Evolutionary conservation across 768 basidiomycete species (phyloP).

Genomic region (Mycena galopus): DNA sequence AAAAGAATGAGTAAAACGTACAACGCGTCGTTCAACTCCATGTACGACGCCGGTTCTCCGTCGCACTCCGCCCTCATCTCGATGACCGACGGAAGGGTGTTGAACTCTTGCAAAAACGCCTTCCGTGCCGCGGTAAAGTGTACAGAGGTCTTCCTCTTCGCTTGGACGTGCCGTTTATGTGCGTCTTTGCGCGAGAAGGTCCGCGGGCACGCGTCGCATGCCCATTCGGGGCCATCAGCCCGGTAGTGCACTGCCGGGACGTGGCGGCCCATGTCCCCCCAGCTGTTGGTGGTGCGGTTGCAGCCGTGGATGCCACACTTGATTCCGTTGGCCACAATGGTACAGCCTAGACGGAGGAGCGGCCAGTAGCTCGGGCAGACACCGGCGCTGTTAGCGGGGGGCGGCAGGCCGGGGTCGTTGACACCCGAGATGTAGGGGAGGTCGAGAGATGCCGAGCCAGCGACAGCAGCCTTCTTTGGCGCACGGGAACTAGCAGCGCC

Average conservation of each 20-base stretch:
- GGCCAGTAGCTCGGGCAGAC: neutral
- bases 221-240: neutral
- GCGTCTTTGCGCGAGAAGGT: neutral
- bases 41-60: neutral
- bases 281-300: neutral
- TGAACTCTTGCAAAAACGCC: neutral
- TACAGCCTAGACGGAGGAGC: slow-evolving; percentile 15
- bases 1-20: neutral
- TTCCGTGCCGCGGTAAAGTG: neutral
- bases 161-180: neutral
- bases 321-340: neutral
- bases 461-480: slow-evolving; percentile 6
- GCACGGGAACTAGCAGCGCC: neutral
- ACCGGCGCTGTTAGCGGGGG: neutral
- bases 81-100: neutral
- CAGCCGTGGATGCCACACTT: slow-evolving; percentile 8
- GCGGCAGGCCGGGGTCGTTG: neutral
- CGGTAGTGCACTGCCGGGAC: slow-evolving; percentile 3
- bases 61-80: neutral
- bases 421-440: neutral
- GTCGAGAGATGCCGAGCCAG: neutral
- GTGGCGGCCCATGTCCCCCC: slow-evolving; percentile 21
- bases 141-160: neutral
- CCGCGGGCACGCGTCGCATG: neutral
- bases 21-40: neutral